Evolutionary conservation across 257 asterid genomes (phyloP), one percentile per base, ranked within the genome.

Genomic region (Solanum dulcamara): DNA sequence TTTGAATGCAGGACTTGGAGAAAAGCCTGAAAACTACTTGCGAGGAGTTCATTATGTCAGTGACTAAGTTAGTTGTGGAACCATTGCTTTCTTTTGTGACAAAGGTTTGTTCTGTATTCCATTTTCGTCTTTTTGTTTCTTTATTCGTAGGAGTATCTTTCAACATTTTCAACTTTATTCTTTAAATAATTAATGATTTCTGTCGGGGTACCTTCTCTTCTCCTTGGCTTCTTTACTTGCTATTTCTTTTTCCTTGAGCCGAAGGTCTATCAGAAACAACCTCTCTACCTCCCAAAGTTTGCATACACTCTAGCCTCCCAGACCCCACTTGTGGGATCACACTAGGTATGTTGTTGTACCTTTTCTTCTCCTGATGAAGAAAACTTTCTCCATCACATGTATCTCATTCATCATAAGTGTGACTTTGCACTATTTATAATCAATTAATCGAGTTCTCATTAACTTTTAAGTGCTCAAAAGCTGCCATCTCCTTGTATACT

Each of bases 31-130:
- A 97, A 90, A 89, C 92, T 86, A 95, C 99, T 32, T 97, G 99
- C 60, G 99, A 97, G 92, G 99, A 97, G 92, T 95, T 95, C 87
- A 97, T 97, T 75, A 95, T 97, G 99, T 92, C 97, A 18, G 98
- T 97, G 88, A 95, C 99, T 84, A 97, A 97, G 93, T 94, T 92
- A 84, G 96, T 93, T 89, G 99, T 94, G 91, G 98, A 97, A 86
- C 98, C 99, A 50, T 90, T 97, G 96, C 92, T 97, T 90, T 97
- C 99, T 86, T 95, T 97, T 81, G 97, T 86, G 88, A 92, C 99
- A 86, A 97, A 97, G 99, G 99, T 95, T 90, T 55, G 91, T 72
- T 80, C 33, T 46, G 59, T 81, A 46, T 67, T 30, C 42, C 28
- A 77, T 46, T 79, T 79, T 30, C 4, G 24, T 50, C 64, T 30